These are phyloP conservation scores for Tritrichomonas foetus DNA, from an alignment of 208 protist genomes.

Conservation along the genomic window DNA sequence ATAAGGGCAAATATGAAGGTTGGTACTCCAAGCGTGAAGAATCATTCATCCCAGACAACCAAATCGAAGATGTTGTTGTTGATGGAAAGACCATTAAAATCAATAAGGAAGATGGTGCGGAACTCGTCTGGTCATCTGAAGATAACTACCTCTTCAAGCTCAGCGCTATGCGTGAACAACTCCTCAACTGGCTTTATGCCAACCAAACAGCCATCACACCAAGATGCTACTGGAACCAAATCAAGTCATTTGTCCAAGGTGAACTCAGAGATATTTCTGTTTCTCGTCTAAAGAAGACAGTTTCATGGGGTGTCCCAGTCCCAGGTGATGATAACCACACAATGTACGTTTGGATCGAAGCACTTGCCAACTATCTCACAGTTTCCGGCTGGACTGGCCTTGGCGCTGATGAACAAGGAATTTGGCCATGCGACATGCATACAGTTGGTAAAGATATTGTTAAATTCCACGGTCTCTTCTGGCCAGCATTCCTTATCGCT, in stretches of 20 bases:
- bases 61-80: conserved; percentile 41
- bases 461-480: conserved; percentile 97
- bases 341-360: conserved; percentile 97
- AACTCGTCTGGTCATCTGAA: conserved; percentile 85
- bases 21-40: conserved; percentile 98
- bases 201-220: conserved; percentile 74
- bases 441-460: conserved; percentile 91
- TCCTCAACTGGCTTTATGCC: conserved; percentile 70
- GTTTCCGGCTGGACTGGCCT: conserved; percentile 62
- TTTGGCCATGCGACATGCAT: conserved; percentile 40
- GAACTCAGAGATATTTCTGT: conserved; percentile 82
- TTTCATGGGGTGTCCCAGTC: conserved; percentile 92
- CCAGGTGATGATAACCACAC: conserved; percentile 71
- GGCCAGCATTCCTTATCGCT: conserved; percentile 93
- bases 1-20: conserved; percentile 88
- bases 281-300: conserved; percentile 74
- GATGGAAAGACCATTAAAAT: not conserved
- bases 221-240: conserved; percentile 73
- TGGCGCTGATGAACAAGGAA: not conserved
- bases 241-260: conserved; percentile 62
- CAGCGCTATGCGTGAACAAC: conserved; percentile 69
- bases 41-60: conserved; percentile 70
- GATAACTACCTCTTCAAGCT: conserved; percentile 97
- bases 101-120: conserved; percentile 48
- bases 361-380: conserved; percentile 96